phyloP scores from a whole-genome alignment of 2,329 filamentous ascomycete species.

The Aspergillus pseudotamarii region DNA sequence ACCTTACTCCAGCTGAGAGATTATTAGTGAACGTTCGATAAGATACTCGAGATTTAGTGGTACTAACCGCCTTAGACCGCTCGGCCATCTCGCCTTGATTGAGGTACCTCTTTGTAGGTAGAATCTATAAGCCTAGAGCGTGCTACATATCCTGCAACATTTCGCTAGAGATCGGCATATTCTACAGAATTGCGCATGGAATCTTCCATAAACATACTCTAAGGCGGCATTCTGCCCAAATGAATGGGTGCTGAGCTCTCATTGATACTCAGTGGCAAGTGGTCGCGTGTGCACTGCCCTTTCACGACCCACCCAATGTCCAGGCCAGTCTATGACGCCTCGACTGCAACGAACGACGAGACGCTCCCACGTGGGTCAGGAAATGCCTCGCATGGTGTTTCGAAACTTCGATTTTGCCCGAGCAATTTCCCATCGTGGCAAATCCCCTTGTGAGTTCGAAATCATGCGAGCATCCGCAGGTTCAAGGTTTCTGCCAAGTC shows the following conservation, averaged over 20 bases:
- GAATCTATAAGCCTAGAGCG: accelerated
- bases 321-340: not conserved
- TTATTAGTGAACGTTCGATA: no score
- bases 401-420: not conserved
- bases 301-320: not conserved
- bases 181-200: not conserved
- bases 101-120: accelerated
- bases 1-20: not conserved
- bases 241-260: not conserved
- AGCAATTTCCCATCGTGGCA: not conserved
- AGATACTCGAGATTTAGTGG: no score
- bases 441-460: not conserved
- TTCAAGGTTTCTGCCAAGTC: not conserved
- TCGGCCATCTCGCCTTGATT: not conserved
- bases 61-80: not conserved
- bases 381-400: not conserved
- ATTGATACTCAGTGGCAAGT: not conserved
- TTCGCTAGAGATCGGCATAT: not conserved
- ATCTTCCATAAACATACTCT: not conserved
- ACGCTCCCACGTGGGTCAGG: not conserved
- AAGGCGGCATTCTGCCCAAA: not conserved
- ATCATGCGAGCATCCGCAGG: not conserved
- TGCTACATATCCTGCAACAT: accelerated
- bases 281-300: not conserved
- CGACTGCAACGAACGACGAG: not conserved